Evolutionary conservation across 805 yeast genomes (phyloP).

Genomic region (Candida wancherniae): DNA sequence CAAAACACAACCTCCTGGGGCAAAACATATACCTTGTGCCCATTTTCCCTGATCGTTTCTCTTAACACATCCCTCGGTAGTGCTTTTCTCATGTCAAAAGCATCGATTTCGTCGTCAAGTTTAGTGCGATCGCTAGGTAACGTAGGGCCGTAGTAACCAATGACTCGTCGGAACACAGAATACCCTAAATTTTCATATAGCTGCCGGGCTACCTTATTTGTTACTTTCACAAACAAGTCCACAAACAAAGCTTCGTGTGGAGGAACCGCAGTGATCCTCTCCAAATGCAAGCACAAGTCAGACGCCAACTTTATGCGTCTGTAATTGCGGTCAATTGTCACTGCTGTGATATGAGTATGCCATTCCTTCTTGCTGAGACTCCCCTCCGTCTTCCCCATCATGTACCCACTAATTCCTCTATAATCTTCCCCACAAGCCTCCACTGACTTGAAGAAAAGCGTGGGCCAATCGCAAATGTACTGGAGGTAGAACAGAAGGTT

Average conservation of each 20-base stretch:
- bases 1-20: constrained; percentile 66
- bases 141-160: constrained; percentile 72
- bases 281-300: constrained; percentile 67
- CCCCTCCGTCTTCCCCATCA: constrained; percentile 98
- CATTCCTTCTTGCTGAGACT: constrained; percentile 59
- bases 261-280: constrained; percentile 60
- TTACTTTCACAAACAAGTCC: constrained; percentile 88
- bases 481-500: constrained; percentile 78
- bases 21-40: constrained; percentile 52
- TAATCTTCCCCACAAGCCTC: constrained; percentile 21
- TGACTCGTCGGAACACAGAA: constrained; percentile 76
- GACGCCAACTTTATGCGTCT: constrained; percentile 85
- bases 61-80: constrained; percentile 52
- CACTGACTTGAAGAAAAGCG: constrained; percentile 73
- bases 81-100: constrained; percentile 78
- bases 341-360: constrained; percentile 97
- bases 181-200: constrained; percentile 87
- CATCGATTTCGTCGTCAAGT: constrained; percentile 69
- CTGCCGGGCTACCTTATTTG: constrained; percentile 72
- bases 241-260: constrained; percentile 80
- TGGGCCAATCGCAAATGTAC: constrained; percentile 83
- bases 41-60: constrained; percentile 55
- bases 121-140: constrained; percentile 45
- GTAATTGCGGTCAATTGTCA: constrained; percentile 78
- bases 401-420: constrained; percentile 54